A percentile compares a stretch with the other conserved stretches of the same genome.
phyloP scores from a whole-genome alignment of 805 yeast genomes.

The Wickerhamiella lipophila region DNA sequence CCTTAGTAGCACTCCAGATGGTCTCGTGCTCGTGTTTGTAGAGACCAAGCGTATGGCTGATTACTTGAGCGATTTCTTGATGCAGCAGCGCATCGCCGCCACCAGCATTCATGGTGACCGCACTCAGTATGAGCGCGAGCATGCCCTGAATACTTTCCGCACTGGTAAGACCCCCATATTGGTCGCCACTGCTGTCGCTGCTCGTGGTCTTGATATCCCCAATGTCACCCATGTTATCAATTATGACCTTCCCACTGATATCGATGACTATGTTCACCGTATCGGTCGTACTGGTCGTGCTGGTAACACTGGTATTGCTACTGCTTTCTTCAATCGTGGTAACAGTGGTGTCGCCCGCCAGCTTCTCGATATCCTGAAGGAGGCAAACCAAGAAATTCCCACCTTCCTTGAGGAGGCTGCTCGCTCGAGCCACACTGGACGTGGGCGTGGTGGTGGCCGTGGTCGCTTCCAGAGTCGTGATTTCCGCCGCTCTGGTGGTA shows the following conservation, averaged over 20 bases:
- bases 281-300: conserved; percentile 99
- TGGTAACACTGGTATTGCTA: conserved; percentile 97
- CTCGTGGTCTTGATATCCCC: conserved; percentile 99
- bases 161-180: conserved; percentile 82
- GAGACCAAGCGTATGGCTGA: conserved; percentile 99
- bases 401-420: conserved; percentile 66
- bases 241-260: conserved; percentile 92
- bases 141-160: conserved; percentile 90
- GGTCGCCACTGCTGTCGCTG: conserved; percentile 99
- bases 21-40: conserved; percentile 86
- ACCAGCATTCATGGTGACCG: conserved; percentile 99
- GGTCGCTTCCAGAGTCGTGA: conserved; percentile 31
- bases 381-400: conserved; percentile 98
- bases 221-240: conserved; percentile 96
- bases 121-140: conserved; percentile 94
- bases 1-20: conserved; percentile 61
- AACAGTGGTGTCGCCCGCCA: conserved; percentile 83
- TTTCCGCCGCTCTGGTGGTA: conserved; percentile 25
- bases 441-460: conserved; percentile 44
- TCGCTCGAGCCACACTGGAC: conserved; percentile 54
- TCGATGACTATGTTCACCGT: conserved; percentile 98
- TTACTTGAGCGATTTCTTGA: conserved; percentile 79
- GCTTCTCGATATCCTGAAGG: conserved; percentile 70
- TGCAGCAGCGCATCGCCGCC: conserved; percentile 83
- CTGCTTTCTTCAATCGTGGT: conserved; percentile 95